These are phyloP conservation scores for Elaeagnus macrophylla DNA, from an alignment of 306 rosid genomes.

Conservation along the genomic window DNA sequence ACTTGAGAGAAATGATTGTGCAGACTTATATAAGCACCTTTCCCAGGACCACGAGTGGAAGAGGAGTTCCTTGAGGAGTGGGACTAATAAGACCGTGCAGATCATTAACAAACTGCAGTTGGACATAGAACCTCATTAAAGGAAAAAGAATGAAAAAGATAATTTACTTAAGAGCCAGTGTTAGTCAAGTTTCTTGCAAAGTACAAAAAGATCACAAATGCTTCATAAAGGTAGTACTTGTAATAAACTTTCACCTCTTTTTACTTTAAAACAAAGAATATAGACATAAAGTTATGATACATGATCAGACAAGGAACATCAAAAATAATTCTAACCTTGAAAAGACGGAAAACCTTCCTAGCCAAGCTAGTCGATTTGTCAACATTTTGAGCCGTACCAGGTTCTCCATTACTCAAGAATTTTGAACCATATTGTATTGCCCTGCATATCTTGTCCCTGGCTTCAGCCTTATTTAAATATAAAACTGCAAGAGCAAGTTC, in stretches of 20 bases:
- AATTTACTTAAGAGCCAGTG: not conserved
- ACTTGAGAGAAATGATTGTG: no score
- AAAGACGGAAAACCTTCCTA: constrained; percentile 89
- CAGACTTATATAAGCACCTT: constrained; percentile 35
- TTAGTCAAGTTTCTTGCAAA: constrained; percentile 1
- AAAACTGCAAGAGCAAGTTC: constrained; percentile 80
- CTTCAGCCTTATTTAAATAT: constrained; percentile 90
- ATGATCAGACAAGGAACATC: no score
- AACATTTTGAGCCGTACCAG: constrained; percentile 87
- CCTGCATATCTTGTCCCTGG: constrained; percentile 99
- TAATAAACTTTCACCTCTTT: no score
- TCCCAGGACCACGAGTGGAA: constrained; percentile 66
- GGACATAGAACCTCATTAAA: constrained; percentile 13
- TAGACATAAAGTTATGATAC: no score
- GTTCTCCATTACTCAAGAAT: constrained; percentile 81
- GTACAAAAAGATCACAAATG: not conserved
- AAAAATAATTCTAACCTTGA: constrained; percentile 51
- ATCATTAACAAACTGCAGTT: constrained; percentile 83
- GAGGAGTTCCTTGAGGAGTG: constrained; percentile 71
- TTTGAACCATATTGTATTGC: constrained; percentile 97
- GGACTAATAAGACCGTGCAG: constrained; percentile 80
- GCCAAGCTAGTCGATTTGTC: constrained; percentile 94
- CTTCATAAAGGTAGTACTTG: not conserved
- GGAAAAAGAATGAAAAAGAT: not conserved
- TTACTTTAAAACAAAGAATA: no score